These are phyloP conservation scores for Incumbomyces lentus DNA, from an alignment of 2,329 filamentous ascomycete species.

Conservation along the genomic window DNA sequence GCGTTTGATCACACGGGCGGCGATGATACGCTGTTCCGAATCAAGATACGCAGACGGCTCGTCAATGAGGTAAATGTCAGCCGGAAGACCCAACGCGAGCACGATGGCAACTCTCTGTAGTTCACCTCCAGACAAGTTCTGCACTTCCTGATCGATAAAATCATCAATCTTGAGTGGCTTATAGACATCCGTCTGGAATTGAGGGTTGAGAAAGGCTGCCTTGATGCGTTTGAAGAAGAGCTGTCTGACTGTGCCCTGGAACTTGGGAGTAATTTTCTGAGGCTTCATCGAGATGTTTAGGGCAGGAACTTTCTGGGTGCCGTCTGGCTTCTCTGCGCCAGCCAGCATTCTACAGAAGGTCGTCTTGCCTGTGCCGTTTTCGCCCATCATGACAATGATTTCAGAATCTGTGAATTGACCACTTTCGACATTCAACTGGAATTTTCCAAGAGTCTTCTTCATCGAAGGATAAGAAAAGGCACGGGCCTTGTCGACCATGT, in stretches of 20 bases:
- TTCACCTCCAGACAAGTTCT: conserved; percentile 98
- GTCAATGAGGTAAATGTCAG: conserved; percentile 97
- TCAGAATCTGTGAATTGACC: conserved; percentile 95
- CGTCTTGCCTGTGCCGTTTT: conserved; percentile 98
- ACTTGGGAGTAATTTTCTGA: conserved; percentile 98
- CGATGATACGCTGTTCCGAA: conserved; percentile 97
- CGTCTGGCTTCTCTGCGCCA: conserved; percentile 85
- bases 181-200: conserved; percentile 99
- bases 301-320: conserved; percentile 63
- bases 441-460: conserved; percentile 84
- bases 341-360: conserved; percentile 96
- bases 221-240: conserved; percentile 99
- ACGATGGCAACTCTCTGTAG: conserved; percentile 98
- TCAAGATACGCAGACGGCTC: conserved; percentile 96
- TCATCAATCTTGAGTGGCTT: conserved; percentile 98
- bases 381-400: conserved; percentile 99
- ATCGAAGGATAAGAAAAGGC: conserved; percentile 81
- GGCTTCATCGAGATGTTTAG: conserved; percentile 99
- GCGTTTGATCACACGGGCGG: conserved; percentile 93
- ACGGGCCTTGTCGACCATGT: conserved; percentile 69
- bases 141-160: conserved; percentile 98
- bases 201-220: conserved; percentile 85
- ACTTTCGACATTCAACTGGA: conserved; percentile 69
- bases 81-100: conserved; percentile 85
- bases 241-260: conserved; percentile 90